These are phyloP conservation scores for Yamadazyma phyllophila DNA, from an alignment of 805 yeast genomes.

Conservation along the genomic window DNA sequence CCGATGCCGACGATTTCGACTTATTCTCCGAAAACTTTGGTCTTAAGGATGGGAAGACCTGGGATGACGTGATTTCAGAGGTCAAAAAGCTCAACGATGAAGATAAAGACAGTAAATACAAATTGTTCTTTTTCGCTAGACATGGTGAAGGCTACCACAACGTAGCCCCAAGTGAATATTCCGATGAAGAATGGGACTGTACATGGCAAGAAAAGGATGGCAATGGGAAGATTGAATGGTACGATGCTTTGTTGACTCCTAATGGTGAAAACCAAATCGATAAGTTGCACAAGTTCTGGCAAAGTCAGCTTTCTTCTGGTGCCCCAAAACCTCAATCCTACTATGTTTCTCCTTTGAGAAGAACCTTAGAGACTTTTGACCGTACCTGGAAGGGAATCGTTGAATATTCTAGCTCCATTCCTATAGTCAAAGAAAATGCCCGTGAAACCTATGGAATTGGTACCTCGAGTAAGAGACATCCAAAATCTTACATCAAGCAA, in stretches of 20 bases:
- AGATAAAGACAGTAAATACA: slow-evolving; percentile 14
- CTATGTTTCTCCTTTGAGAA: slow-evolving; percentile 30
- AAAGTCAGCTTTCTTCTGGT: slow-evolving; percentile 13
- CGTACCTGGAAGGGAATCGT: slow-evolving; percentile 22
- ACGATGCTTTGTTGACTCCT: slow-evolving; percentile 29
- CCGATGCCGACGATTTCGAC: slow-evolving; percentile 16
- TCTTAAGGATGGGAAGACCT: slow-evolving; percentile 16
- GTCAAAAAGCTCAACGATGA: slow-evolving; percentile 14
- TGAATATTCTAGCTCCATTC: slow-evolving; percentile 17
- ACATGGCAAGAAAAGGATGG: slow-evolving; percentile 24
- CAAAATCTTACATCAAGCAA: slow-evolving; percentile 18
- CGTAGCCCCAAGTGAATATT: slow-evolving; percentile 19
- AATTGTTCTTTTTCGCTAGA: slow-evolving; percentile 28
- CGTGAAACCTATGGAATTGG: slow-evolving; percentile 35
- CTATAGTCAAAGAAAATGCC: slow-evolving; percentile 26
- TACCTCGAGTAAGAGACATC: slow-evolving; percentile 28
- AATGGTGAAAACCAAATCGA: slow-evolving; percentile 20
- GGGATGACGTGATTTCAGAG: slow-evolving; percentile 21
- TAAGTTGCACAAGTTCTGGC: slow-evolving; percentile 17
- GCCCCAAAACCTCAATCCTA: slow-evolving; percentile 25
- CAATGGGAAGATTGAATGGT: slow-evolving; percentile 25
- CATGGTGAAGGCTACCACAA: slow-evolving; percentile 38
- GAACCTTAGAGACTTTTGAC: slow-evolving; percentile 30
- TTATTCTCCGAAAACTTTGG: slow-evolving; percentile 21
- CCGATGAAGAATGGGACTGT: slow-evolving; percentile 24